A percentile compares a stretch with the other conserved stretches of the same genome.
Evolutionary conservation across 805 yeast genomes (phyloP).

Genomic region (Teunomyces tritomae): DNA sequence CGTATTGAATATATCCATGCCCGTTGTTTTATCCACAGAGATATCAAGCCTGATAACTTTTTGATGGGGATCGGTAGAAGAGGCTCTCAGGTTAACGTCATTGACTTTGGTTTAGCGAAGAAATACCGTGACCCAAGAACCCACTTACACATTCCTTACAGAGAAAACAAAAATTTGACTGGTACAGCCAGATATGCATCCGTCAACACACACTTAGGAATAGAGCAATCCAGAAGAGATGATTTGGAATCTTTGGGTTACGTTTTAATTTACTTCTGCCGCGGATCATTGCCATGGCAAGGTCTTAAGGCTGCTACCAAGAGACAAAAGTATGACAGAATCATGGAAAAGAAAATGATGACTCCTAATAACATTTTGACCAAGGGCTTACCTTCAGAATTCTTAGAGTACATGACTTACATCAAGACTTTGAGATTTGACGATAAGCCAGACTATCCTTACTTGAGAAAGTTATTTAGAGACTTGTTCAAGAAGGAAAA

Average conservation of each 20-base stretch:
- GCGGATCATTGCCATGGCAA: conserved; percentile 98
- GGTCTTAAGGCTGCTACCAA: conserved; percentile 96
- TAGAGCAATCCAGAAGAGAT: conserved; percentile 95
- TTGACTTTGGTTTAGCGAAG: conserved; percentile 91
- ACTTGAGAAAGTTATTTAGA: conserved; percentile 82
- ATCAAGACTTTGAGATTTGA: conserved; percentile 89
- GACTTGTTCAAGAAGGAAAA: conserved; percentile 86
- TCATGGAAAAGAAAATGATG: conserved; percentile 91
- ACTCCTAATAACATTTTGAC: conserved; percentile 84
- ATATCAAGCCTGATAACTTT: conserved; percentile 81
- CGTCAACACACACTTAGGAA: conserved; percentile 93
- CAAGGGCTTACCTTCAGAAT: conserved; percentile 89
- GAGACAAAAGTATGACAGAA: conserved; percentile 94
- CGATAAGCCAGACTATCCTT: conserved; percentile 93
- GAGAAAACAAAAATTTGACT: conserved; percentile 93
- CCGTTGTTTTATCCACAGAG: conserved; percentile 83
- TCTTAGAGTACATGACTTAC: conserved; percentile 82
- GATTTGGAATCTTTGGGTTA: conserved; percentile 94
- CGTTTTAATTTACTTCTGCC: conserved; percentile 88
- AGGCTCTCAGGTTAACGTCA: conserved; percentile 92
- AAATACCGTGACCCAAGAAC: conserved; percentile 93
- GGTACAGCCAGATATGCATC: conserved; percentile 98
- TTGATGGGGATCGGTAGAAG: conserved; percentile 88
- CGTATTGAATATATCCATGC: conserved; percentile 96
- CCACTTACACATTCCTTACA: conserved; percentile 90